Evolutionary conservation across 305 asterid species (phyloP).

Genomic region (Lippia alba): DNA sequence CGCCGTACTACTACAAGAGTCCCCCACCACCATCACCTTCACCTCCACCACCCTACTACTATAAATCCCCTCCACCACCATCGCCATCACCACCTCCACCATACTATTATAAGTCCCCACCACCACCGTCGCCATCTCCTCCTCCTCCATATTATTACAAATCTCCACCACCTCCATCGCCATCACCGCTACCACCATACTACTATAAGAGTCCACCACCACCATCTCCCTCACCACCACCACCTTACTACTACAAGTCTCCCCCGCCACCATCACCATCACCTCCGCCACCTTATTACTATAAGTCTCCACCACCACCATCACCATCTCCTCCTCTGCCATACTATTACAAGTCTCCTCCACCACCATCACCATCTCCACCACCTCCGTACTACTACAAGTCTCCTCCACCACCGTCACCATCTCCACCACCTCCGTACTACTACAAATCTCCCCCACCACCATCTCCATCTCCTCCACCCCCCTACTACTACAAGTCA

Average conservation of each 20-base stretch:
- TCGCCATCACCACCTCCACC: slow-evolving; percentile 22
- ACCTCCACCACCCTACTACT: slow-evolving; percentile 27
- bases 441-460: slow-evolving; percentile 45
- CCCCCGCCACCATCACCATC: slow-evolving; percentile 41
- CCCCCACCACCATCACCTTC: slow-evolving; percentile 37
- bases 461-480: slow-evolving; percentile 38
- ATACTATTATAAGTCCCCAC: slow-evolving; percentile 33
- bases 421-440: slow-evolving; percentile 35
- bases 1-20: slow-evolving; percentile 24
- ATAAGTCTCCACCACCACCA: slow-evolving; percentile 41
- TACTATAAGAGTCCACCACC: slow-evolving; percentile 40
- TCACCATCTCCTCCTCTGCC: slow-evolving; percentile 35
- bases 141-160: slow-evolving; percentile 31
- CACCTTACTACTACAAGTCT: slow-evolving; percentile 31
- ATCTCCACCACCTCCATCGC: slow-evolving; percentile 41
- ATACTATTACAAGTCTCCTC: slow-evolving; percentile 40
- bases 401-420: slow-evolving; percentile 38
- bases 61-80: slow-evolving; percentile 37
- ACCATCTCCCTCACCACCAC: slow-evolving; percentile 17
- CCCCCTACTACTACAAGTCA: slow-evolving; percentile 24
- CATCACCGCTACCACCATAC: slow-evolving; percentile 35
- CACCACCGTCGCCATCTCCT: slow-evolving; percentile 36
- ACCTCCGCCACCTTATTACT: slow-evolving; percentile 25
- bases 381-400: slow-evolving; percentile 12
- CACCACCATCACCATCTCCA: slow-evolving; percentile 40